A percentile compares a stretch with the other conserved stretches of the same genome.
These are phyloP conservation scores for Xylona heveae DNA, from an alignment of 495 filamentous ascomycete species.

Conservation along the genomic window DNA sequence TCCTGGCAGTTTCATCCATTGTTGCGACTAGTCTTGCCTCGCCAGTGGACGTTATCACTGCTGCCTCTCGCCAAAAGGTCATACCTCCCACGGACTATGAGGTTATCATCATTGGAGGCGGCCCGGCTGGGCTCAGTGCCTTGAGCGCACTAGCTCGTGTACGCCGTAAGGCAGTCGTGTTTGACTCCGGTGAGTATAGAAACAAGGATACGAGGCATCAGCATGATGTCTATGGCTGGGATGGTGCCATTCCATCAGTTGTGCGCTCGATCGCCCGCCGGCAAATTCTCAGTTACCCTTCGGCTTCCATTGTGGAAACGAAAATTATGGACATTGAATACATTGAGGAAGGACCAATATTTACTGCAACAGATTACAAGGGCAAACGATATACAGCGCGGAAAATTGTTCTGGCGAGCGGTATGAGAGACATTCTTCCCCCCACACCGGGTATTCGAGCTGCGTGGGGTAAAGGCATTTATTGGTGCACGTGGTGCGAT, in stretches of 20 bases:
- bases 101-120: no score
- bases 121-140: constrained; percentile 21
- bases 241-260: constrained; percentile 29
- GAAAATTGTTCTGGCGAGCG: constrained; percentile 32
- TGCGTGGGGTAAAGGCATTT: constrained; percentile 34
- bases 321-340: constrained; percentile 24
- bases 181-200: constrained; percentile 33
- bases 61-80: no score
- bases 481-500: constrained; percentile 42
- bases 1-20: no score
- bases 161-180: constrained; percentile 25
- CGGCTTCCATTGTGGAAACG: constrained; percentile 25
- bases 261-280: constrained; percentile 29
- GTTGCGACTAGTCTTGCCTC: no score
- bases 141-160: constrained; percentile 33
- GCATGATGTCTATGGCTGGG: constrained; percentile 37
- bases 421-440: constrained; percentile 30
- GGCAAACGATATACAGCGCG: constrained; percentile 21
- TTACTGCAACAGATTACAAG: constrained; percentile 18
- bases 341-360: constrained; percentile 16
- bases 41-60: no score
- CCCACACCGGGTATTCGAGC: constrained; percentile 25
- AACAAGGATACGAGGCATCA: constrained; percentile 30
- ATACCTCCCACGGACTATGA: no score
- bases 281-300: constrained; percentile 26